phyloP scores from a whole-genome alignment of 345 rosid species.

The Boechera stricta region DNA sequence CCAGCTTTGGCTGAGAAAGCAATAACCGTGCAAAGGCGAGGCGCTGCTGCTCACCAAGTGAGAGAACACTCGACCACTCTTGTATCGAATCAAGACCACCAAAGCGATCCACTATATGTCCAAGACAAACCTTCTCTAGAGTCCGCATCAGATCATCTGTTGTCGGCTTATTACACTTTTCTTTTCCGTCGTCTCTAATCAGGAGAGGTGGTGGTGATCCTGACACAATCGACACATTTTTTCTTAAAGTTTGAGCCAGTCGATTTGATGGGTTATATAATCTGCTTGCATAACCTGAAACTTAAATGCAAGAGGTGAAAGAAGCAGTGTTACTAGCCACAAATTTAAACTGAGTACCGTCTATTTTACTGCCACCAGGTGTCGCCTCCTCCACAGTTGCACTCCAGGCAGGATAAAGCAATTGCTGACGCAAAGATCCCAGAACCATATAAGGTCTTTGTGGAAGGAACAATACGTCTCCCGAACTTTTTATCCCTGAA shows the following conservation, averaged over 20 bases:
- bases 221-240: constrained; percentile 36
- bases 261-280: background rate
- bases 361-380: constrained; percentile 41
- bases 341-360: constrained; percentile 26
- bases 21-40: constrained; percentile 88
- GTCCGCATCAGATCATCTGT: constrained; percentile 68
- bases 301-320: constrained; percentile 22
- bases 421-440: constrained; percentile 93
- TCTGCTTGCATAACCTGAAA: constrained; percentile 22
- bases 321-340: background rate
- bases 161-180: constrained; percentile 56
- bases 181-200: constrained; percentile 41
- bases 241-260: constrained; percentile 16
- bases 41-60: constrained; percentile 98
- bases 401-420: constrained; percentile 89
- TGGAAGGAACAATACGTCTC: constrained; percentile 81
- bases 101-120: constrained; percentile 72
- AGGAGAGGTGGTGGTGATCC: constrained; percentile 59
- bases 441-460: constrained; percentile 98
- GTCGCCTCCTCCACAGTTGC: constrained; percentile 13
- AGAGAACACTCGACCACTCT: constrained; percentile 98
- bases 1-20: constrained; percentile 82
- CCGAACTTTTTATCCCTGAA: constrained; percentile 51
- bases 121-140: constrained; percentile 75
- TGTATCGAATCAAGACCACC: constrained; percentile 63